phyloP scores from a whole-genome alignment of 2,329 filamentous ascomycete species.

The Penicillium sp. region DNA sequence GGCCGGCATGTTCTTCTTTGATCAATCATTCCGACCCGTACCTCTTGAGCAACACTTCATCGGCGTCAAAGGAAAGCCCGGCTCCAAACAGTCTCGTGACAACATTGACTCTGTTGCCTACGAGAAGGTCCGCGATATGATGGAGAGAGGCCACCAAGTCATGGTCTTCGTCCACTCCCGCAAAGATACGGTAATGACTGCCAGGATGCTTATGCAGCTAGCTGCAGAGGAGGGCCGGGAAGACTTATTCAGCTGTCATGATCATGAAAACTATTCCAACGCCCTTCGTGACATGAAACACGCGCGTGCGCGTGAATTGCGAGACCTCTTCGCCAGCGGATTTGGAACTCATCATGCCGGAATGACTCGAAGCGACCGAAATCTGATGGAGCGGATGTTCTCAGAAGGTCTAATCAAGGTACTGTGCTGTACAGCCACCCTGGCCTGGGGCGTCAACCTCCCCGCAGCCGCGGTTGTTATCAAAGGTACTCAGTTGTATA shows the following conservation, averaged over 20 bases:
- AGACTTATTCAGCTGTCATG: conserved; percentile 78
- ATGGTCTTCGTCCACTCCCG: conserved; percentile 99
- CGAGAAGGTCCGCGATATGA: conserved; percentile 93
- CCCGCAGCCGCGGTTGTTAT: conserved; percentile 95
- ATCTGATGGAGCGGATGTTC: conserved; percentile 92
- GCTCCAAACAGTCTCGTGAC: conserved; percentile 75
- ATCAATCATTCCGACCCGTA: conserved; percentile 90
- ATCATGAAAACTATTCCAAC: conserved; percentile 74
- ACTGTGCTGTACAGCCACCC: conserved; percentile 93
- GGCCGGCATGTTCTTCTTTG: conserved; percentile 94
- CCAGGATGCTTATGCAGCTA: conserved; percentile 80
- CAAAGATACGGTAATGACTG: conserved; percentile 87
- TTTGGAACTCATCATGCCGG: conserved; percentile 95
- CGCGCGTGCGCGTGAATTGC: conserved; percentile 79
- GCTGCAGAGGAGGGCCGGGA: conserved; percentile 75
- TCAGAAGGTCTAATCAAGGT: conserved; percentile 91
- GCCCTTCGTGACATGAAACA: conserved; percentile 81
- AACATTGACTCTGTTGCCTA: conserved; percentile 86
- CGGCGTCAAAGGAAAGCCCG: conserved; percentile 84
- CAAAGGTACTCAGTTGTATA: conserved; percentile 97
- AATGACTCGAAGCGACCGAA: conserved; percentile 90
- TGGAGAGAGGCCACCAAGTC: conserved; percentile 86
- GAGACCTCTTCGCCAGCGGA: conserved; percentile 85
- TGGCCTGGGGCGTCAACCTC: conserved; percentile 98
- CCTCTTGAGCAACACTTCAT: conserved; percentile 97